Conservation (phyloP, 2,329 filamentous ascomycete species). For the Ophiostoma sp. region DNA sequence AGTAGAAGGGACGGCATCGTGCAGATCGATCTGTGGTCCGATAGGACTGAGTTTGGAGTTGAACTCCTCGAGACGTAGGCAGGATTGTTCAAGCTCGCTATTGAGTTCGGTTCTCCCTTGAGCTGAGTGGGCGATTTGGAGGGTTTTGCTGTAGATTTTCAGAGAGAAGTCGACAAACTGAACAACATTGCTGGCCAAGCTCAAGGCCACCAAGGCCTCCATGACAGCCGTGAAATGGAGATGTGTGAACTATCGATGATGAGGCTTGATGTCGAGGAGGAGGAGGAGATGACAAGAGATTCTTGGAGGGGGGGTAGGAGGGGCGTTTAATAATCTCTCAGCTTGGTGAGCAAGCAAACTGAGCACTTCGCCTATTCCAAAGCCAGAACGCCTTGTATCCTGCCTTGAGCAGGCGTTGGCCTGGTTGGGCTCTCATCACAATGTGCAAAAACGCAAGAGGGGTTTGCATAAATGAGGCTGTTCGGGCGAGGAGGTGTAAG, state of each 20-base stretch:
- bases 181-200: constrained; percentile 5
- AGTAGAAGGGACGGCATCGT: neutral
- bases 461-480: neutral
- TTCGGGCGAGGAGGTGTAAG: neutral
- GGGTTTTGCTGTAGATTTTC: neutral
- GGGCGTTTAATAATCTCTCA: too few species aligned
- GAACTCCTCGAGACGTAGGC: neutral
- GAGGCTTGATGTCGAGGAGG: neutral
- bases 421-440: neutral
- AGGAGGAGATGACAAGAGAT: neutral
- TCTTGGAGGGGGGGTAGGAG: too few species aligned
- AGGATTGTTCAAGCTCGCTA: neutral
- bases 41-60: neutral
- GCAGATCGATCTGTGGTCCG: neutral
- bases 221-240: neutral
- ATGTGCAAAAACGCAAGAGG: neutral
- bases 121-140: neutral
- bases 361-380: neutral
- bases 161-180: constrained; percentile 2
- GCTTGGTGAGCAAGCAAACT: neutral
- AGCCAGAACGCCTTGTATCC: neutral
- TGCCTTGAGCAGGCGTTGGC: neutral
- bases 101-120: neutral
- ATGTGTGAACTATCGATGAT: too few species aligned
- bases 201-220: neutral